Evolutionary conservation across 495 filamentous ascomycete genomes (phyloP), one percentile per base, ranked within the genome.

Genomic region (Paragyromitra xinjiangensis): DNA sequence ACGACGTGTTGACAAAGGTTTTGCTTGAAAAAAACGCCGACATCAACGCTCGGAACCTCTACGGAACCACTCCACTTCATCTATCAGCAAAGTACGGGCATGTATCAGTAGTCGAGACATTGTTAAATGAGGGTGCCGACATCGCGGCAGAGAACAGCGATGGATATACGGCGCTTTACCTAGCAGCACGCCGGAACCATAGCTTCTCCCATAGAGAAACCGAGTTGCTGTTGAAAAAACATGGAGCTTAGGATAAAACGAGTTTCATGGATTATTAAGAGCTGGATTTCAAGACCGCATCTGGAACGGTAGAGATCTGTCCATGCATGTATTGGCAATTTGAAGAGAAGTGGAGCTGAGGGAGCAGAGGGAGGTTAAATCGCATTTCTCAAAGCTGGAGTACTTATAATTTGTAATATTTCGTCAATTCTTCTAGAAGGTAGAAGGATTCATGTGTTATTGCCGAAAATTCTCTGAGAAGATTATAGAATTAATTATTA

Each of bases 1-100:
- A 77, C 19, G 42, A 22, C 1, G 63, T 67, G n/a, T 67, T 73
- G 50, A 59, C 62, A 56, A 73, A 73, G 5, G 62, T 67, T 2
- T 11, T 73, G 8, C 51, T 83, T 26, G 68, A 69, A 9, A 62
- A 73, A 12, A 64, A 71, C 45, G 79, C 81, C 8, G 53, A 79
- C 48, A 63, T 82, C 51, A 55, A 79, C 34, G 78, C 75, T 61
- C 58, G 19, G 45, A 71, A 75, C 29, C 6, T 37, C 42, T 74
- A 79, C 22, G 78, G 73, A 37, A 68, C 53, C 51, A 78, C 65
- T 9, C 64, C 80, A 6, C 80, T 82, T 8, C 69, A 74, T 42
- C 24, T 78, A 1, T 64, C 59, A 45, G 70, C 75, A n/a, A 68
- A 64, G n/a, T 64, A 69, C 16, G 53, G 55, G 6, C 59, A 67